Evolutionary conservation across 345 rosid genomes (phyloP), one percentile per base, ranked within the genome.

Genomic region (Psidium guajava): DNA sequence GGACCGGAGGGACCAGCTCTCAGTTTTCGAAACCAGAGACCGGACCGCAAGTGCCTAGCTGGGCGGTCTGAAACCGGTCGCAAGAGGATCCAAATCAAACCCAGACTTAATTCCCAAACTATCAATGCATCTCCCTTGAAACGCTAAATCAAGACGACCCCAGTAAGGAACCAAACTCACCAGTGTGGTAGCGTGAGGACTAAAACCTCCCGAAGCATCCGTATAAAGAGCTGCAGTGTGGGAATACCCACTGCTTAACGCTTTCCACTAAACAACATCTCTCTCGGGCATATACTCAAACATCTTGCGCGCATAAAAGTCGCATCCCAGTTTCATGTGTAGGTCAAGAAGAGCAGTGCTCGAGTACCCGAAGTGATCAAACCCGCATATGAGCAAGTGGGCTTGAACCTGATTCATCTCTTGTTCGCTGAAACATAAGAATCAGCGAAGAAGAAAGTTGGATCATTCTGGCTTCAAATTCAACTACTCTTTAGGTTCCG

Each of bases 181-280:
- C 85, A 94, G 84, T 0, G 98, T 93, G 15, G 92, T 88, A 11
- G 87, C 86, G 50, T 85, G 82, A 42, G 98, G 98, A 11, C 42
- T 75, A 86, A 93, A 90, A 3, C 96, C 86, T 91, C 89, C 86
- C 89, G 86, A 87, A 91, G 88, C 93, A 96, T 92, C 56, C 85
- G 86, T 24, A 89, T 86, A 85, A 95, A 93, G 20, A 88, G 83
- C 84, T 83, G 51, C 88, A 91, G 87, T 8, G 95, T 94, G 87
- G 6, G 98, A 92, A 50, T 90, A 94, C 74, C 96, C 98, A 85
- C 91, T 90, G 61, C 94, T 94, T 87, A 94, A 85, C 24, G 96
- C 96, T 80, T 96, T 94, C 98, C 98, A 96, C 85, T 93, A 87
- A 64, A 96, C 93, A 16, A 86, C 88, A 86, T 96, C 96, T 89